phyloP scores from a whole-genome alignment of 129 eudicot genomes.

The Flaveria trinervia region DNA sequence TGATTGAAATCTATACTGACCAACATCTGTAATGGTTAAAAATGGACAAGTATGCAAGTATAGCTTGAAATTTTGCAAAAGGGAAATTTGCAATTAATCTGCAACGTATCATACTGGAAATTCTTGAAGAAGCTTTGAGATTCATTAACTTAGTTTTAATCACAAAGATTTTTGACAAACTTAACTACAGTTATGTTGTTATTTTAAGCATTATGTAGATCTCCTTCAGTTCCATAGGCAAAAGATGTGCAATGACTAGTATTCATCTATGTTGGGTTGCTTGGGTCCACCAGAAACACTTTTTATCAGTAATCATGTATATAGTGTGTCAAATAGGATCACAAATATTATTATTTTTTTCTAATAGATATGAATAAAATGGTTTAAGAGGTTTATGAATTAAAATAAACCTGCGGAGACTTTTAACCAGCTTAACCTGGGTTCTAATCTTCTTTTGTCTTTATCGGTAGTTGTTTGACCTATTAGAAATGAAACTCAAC shows the following conservation, averaged over 20 bases:
- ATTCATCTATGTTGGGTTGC: background rate
- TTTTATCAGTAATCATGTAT: background rate
- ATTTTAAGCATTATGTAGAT: background rate
- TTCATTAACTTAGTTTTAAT: background rate
- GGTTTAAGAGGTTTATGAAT: background rate
- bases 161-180: background rate
- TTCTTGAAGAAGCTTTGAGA: background rate
- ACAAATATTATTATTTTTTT: background rate
- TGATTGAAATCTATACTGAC: background rate
- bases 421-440: background rate
- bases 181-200: background rate
- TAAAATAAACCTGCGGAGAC: background rate
- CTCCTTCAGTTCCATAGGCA: background rate
- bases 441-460: background rate
- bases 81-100: background rate
- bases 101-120: background rate
- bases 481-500: background rate
- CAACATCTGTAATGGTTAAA: background rate
- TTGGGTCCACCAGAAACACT: background rate
- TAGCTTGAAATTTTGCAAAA: background rate
- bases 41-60: background rate
- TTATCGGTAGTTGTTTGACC: background rate
- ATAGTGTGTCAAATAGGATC: background rate
- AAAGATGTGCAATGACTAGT: background rate
- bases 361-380: background rate